Evolutionary conservation across 805 yeast genomes (phyloP).

Genomic region (Candida xiaguanensis): DNA sequence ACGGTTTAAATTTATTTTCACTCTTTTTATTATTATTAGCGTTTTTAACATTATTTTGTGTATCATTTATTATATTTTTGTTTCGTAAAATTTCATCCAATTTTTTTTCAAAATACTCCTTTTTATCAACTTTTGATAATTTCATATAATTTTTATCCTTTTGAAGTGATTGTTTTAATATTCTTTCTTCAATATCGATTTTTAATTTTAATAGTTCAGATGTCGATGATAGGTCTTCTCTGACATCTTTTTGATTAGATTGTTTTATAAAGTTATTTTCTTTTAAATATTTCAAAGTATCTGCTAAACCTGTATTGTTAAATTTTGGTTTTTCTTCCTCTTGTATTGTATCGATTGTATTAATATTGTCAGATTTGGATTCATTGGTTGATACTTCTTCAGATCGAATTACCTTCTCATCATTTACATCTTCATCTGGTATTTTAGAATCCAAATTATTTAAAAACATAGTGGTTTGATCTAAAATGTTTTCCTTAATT

Average conservation of each 20-base stretch:
- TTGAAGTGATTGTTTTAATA: slow-evolving; percentile 25
- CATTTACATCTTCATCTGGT: background rate
- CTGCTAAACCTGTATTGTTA: slow-evolving; percentile 19
- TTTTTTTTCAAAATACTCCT: slow-evolving; percentile 18
- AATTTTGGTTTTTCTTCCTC: slow-evolving; percentile 12
- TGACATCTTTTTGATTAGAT: slow-evolving; percentile 13
- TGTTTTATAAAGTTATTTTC: slow-evolving; percentile 17
- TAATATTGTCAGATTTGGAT: background rate
- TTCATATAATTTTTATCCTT: slow-evolving; percentile 22
- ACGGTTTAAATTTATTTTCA: slow-evolving; percentile 18
- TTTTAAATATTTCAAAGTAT: slow-evolving; percentile 26
- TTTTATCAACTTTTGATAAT: slow-evolving; percentile 27
- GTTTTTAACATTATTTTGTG: background rate
- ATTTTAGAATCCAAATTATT: slow-evolving; percentile 14
- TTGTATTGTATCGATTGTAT: background rate
- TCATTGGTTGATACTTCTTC: background rate
- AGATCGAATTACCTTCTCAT: background rate
- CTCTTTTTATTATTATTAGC: background rate
- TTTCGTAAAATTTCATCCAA: slow-evolving; percentile 27
- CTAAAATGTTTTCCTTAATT: slow-evolving; percentile 28
- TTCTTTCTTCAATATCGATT: slow-evolving; percentile 31
- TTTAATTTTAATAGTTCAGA: slow-evolving; percentile 28
- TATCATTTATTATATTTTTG: slow-evolving; percentile 19
- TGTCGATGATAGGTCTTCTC: slow-evolving; percentile 22
- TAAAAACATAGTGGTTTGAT: slow-evolving; percentile 43